These are phyloP conservation scores for Nectriaceae sp. DNA, from an alignment of 2,329 filamentous ascomycete species.

Conservation along the genomic window DNA sequence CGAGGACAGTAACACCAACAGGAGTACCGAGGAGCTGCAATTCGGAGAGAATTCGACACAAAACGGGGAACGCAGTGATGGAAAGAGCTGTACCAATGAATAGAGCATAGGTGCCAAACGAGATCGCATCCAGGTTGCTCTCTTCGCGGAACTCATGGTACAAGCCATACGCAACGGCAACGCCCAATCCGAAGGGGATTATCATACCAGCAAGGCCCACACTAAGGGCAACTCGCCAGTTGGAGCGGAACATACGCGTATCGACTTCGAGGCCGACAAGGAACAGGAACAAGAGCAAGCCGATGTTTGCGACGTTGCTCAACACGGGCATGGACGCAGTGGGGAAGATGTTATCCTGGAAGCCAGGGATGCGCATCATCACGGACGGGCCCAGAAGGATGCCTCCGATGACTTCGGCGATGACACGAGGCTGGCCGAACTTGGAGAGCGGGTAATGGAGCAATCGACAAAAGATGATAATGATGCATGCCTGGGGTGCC, in stretches of 20 bases:
- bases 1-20: slow-evolving; percentile 85
- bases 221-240: slow-evolving; percentile 77
- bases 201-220: slow-evolving; percentile 81
- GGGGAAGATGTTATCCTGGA: slow-evolving; percentile 77
- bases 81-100: slow-evolving; percentile 94
- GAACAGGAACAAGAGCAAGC: slow-evolving; percentile 83
- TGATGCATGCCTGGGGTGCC: slow-evolving; percentile 42
- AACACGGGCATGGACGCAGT: slow-evolving; percentile 72
- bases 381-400: slow-evolving; percentile 85
- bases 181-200: slow-evolving; percentile 80
- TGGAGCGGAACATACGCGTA: slow-evolving; percentile 72
- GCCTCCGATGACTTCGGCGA: slow-evolving; percentile 83
- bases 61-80: slow-evolving; percentile 88
- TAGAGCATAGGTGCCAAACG: slow-evolving; percentile 57
- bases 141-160: slow-evolving; percentile 69
- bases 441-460: slow-evolving; percentile 76
- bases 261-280: slow-evolving; percentile 88
- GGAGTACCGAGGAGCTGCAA: slow-evolving; percentile 81
- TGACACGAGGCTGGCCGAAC: slow-evolving; percentile 78
- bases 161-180: slow-evolving; percentile 77
- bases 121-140: slow-evolving; percentile 40
- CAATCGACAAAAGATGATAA: slow-evolving; percentile 49
- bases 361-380: slow-evolving; percentile 82
- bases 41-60: slow-evolving; percentile 91
- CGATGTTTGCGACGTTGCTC: slow-evolving; percentile 78